phyloP scores from a whole-genome alignment of 441 rosid genomes.

The Eutrema salsugineum region DNA sequence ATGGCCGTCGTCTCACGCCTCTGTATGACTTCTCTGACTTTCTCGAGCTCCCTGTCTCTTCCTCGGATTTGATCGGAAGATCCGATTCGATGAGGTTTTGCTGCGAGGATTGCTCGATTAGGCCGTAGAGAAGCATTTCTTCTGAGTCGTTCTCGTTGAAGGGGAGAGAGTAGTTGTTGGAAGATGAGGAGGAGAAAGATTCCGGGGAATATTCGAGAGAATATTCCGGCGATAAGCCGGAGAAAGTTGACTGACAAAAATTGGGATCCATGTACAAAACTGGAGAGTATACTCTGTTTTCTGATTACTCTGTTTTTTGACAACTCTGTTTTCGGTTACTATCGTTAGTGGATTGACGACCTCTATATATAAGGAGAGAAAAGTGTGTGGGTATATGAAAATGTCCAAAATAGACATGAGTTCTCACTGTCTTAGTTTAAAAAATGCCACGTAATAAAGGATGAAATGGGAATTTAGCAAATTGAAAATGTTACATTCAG shows the following conservation, averaged over 20 bases:
- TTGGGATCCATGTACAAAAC: conserved; percentile 45
- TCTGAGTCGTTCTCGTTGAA: conserved; percentile 92
- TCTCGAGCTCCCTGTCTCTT: conserved; percentile 29
- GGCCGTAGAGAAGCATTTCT: conserved; percentile 78
- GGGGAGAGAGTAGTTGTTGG: conserved; percentile 49
- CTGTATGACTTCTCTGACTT: conserved; percentile 51
- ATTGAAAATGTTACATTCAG: neutral
- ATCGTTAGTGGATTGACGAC: conserved; percentile 10
- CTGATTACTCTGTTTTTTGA: neutral
- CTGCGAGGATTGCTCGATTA: conserved; percentile 44
- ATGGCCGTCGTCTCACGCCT: conserved; percentile 86
- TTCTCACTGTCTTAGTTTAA: neutral
- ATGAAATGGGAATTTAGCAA: neutral
- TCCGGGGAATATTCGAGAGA: conserved; percentile 58
- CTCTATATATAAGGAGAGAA: conserved; percentile 9
- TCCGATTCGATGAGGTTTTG: conserved; percentile 19
- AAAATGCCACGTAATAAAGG: neutral
- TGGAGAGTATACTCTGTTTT: neutral
- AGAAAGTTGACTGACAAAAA: conserved; percentile 41
- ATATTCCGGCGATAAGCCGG: conserved; percentile 63
- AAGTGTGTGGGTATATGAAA: conserved; percentile 12
- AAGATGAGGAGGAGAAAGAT: conserved; percentile 28
- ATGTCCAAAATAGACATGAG: conserved; percentile 3
- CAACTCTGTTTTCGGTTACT: conserved; percentile 34
- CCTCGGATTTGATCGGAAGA: conserved; percentile 4